phyloP scores from a whole-genome alignment of 2,329 filamentous ascomycete genomes.

The Colletotrichum tamarilloi region DNA sequence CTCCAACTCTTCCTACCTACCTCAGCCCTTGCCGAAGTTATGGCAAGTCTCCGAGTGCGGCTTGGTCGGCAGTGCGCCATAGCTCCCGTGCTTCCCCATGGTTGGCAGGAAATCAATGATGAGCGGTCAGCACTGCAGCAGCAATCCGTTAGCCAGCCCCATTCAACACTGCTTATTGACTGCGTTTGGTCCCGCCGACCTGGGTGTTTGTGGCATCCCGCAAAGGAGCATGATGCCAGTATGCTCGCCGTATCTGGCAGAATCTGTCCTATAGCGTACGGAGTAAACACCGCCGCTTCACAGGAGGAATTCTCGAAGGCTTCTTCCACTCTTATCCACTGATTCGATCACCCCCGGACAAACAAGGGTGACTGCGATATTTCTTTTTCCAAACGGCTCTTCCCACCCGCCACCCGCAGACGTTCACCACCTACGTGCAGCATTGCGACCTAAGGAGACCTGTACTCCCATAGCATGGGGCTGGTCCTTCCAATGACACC shows the following conservation, averaged over 20 bases:
- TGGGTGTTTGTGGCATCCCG: slow-evolving; percentile 2
- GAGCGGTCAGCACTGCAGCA: slow-evolving; percentile 1
- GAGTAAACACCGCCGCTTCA: background rate
- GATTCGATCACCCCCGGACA: background rate
- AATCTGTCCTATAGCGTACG: background rate
- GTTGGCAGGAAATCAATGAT: background rate
- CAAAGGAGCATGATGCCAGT: background rate
- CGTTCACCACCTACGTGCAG: background rate
- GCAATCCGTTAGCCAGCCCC: background rate
- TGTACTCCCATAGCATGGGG: background rate
- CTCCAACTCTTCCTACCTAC: background rate
- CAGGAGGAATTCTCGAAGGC: background rate
- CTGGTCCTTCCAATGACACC: slow-evolving; percentile 7
- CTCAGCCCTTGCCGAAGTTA: slow-evolving; percentile 14
- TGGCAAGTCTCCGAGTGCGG: slow-evolving; percentile 14
- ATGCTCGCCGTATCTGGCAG: background rate
- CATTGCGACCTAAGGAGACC: background rate
- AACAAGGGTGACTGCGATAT: background rate
- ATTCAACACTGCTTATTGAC: background rate
- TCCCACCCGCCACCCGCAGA: background rate
- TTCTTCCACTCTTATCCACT: background rate
- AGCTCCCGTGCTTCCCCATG: background rate
- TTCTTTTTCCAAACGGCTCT: background rate
- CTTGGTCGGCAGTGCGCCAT: slow-evolving; percentile 1
- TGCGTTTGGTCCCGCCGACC: background rate